A percentile compares a stretch with the other conserved stretches of the same genome.
Evolutionary conservation across 345 rosid species (phyloP).

Genomic region (Luvunga scandens): DNA sequence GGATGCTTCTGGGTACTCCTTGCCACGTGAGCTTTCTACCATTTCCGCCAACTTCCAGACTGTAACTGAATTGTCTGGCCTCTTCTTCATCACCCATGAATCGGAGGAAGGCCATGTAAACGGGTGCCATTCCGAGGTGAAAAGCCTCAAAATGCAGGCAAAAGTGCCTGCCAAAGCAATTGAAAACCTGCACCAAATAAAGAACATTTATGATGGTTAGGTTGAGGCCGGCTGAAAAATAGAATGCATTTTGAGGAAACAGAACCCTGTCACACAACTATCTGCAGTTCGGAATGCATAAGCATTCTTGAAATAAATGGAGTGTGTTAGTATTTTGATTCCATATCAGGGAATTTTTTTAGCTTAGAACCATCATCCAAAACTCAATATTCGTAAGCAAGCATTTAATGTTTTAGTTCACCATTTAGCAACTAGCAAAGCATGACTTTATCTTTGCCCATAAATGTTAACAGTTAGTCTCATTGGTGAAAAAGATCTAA

Average conservation of each 20-base stretch:
- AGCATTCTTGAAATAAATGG: neutral
- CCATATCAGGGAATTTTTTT: neutral
- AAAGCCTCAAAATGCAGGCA: constrained; percentile 65
- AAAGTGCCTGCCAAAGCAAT: constrained; percentile 51
- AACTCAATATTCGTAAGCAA: neutral
- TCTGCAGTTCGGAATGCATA: neutral
- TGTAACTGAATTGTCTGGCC: constrained; percentile 50
- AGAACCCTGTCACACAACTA: neutral
- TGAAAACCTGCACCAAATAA: constrained; percentile 39
- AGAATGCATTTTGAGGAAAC: neutral
- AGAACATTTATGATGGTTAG: neutral
- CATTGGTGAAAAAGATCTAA: neutral
- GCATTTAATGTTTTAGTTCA: neutral
- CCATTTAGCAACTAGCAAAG: neutral
- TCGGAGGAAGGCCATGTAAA: constrained; percentile 58
- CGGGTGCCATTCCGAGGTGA: constrained; percentile 49
- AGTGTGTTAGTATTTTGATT: neutral
- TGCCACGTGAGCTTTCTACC: constrained; percentile 55
- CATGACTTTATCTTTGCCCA: neutral
- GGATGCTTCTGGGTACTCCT: constrained; percentile 54
- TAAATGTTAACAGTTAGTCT: neutral
- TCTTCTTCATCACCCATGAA: constrained; percentile 58
- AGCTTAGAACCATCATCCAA: neutral
- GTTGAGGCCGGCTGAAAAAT: neutral
- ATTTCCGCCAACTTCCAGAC: constrained; percentile 52